A percentile compares a stretch with the other conserved stretches of the same genome.
Evolutionary conservation across 2,329 filamentous ascomycete species (phyloP).

Genomic region (Calonectria honghensis): DNA sequence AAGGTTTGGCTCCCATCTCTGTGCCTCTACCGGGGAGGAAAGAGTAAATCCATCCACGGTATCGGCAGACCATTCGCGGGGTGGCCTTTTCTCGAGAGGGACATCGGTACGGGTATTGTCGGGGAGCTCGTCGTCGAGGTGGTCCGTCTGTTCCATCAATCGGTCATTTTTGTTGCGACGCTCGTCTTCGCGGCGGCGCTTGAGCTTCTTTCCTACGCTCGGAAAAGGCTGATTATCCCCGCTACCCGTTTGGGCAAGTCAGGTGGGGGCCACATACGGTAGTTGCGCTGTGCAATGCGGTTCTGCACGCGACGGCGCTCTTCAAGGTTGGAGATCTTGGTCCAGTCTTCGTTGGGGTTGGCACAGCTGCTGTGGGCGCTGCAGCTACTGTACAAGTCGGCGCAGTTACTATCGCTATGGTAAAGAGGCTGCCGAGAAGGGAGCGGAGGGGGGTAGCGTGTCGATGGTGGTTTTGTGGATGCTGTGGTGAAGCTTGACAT

Average conservation of each 20-base stretch:
- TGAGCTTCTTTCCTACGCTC: slow-evolving; percentile 88
- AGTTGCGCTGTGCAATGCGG: slow-evolving; percentile 97
- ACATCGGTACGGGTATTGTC: neutral
- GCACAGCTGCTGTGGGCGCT: slow-evolving; percentile 96
- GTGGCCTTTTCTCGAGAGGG: neutral
- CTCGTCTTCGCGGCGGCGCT: slow-evolving; percentile 91
- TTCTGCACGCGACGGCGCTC: slow-evolving; percentile 97
- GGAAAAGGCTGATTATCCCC: slow-evolving; percentile 40
- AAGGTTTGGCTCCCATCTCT: neutral
- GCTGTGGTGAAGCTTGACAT: neutral
- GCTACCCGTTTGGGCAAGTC: neutral
- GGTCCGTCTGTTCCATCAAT: neutral
- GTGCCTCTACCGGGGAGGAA: neutral
- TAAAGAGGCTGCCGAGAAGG: neutral
- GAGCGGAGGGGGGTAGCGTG: too few species aligned
- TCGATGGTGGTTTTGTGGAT: neutral
- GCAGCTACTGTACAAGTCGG: slow-evolving; percentile 61
- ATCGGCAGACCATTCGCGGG: neutral
- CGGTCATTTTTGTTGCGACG: slow-evolving; percentile 66
- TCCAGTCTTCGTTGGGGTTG: slow-evolving; percentile 98
- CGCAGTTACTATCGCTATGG: neutral
- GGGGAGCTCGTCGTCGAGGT: neutral
- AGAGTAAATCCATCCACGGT: neutral
- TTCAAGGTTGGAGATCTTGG: slow-evolving; percentile 97
- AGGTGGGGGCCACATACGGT: slow-evolving; percentile 78